A percentile compares a stretch with the other conserved stretches of the same genome.
Conservation (phyloP, 805 yeast species). For the Candida ulmi region DNA sequence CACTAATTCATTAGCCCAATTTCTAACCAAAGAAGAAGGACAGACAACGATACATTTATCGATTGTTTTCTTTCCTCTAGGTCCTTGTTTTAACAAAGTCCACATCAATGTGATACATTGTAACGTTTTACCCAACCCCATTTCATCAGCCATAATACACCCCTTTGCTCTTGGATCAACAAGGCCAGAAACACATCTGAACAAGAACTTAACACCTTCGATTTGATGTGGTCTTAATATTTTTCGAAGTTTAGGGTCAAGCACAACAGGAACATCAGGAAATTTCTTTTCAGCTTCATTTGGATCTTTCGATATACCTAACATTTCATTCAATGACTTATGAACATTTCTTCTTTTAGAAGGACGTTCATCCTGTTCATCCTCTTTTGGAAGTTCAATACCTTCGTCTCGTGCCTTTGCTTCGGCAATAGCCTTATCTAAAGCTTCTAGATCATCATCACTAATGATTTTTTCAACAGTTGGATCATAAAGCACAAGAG, state of each 20-base stretch:
- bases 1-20: slow-evolving; percentile 94
- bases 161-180: slow-evolving; percentile 83
- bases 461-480: slow-evolving; percentile 56
- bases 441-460: slow-evolving; percentile 23
- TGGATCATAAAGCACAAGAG: slow-evolving; percentile 93
- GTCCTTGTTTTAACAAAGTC: slow-evolving; percentile 87
- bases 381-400: slow-evolving; percentile 20
- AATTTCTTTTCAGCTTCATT: slow-evolving; percentile 46
- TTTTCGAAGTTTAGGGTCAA: slow-evolving; percentile 82
- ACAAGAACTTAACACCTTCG: slow-evolving; percentile 89
- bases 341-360: slow-evolving; percentile 39
- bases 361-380: slow-evolving; percentile 10
- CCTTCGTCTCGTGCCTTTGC: slow-evolving; percentile 25
- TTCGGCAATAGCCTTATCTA: slow-evolving; percentile 26
- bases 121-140: slow-evolving; percentile 90
- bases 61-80: slow-evolving; percentile 73
- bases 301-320: slow-evolving; percentile 60
- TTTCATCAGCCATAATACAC: slow-evolving; percentile 97
- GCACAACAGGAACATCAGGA: slow-evolving; percentile 91
- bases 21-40: slow-evolving; percentile 88
- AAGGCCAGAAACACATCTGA: slow-evolving; percentile 85
- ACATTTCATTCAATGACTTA: slow-evolving; percentile 69
- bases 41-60: slow-evolving; percentile 90
- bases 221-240: slow-evolving; percentile 93
- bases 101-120: slow-evolving; percentile 89